Percentiles rank a stretch among this genome's conserved stretches.
phyloP scores from a whole-genome alignment of 345 rosid genomes.

The Camelina neglecta region DNA sequence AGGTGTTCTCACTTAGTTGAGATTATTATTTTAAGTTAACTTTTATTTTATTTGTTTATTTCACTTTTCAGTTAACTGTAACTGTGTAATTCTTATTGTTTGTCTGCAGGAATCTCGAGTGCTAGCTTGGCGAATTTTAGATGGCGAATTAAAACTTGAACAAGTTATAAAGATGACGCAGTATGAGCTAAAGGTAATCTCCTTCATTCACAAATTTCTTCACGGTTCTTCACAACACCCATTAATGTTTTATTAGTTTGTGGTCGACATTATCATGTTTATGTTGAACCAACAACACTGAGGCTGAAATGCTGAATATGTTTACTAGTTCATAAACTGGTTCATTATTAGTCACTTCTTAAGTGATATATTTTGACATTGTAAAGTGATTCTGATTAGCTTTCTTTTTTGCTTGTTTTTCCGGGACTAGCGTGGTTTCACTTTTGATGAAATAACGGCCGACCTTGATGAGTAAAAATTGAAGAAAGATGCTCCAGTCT shows the following conservation, averaged over 20 bases:
- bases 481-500: not conserved
- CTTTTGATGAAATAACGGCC: constrained; percentile 9
- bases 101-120: constrained; percentile 48
- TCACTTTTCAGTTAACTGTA: not conserved
- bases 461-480: not conserved
- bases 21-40: too few relatives aligned
- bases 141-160: constrained; percentile 65
- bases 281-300: not conserved
- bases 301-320: not conserved
- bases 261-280: not conserved
- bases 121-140: constrained; percentile 65
- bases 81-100: not conserved
- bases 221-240: not conserved
- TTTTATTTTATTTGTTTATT: too few relatives aligned
- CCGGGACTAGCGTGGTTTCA: not conserved
- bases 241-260: not conserved
- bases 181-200: constrained; percentile 20
- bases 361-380: not conserved
- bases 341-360: not conserved
- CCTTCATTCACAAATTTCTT: not conserved
- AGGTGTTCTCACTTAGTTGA: not conserved
- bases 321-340: not conserved
- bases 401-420: not conserved
- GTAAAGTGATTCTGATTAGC: not conserved
- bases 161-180: not conserved